Evolutionary conservation across 257 asterid species (phyloP).

Genomic region (Solanum pinnatisectum): DNA sequence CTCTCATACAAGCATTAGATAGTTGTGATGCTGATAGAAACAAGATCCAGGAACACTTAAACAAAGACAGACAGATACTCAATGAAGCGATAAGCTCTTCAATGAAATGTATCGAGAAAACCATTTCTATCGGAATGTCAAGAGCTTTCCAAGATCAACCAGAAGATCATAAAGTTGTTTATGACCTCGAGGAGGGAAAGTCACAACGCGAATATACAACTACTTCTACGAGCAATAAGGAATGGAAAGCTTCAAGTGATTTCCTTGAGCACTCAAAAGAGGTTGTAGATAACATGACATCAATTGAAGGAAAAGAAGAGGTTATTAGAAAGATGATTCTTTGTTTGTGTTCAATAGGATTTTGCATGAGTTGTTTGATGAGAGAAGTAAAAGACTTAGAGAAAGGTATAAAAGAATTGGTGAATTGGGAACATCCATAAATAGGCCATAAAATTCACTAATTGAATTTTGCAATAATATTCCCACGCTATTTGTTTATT

Average conservation of each 20-base stretch:
- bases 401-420: conserved; percentile 12
- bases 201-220: not conserved
- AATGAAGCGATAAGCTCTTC: conserved; percentile 13
- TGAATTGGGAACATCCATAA: conserved; percentile 13
- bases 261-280: conserved; percentile 5
- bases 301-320: not conserved
- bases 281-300: not conserved
- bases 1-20: conserved; percentile 11
- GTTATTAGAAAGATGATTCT: not conserved
- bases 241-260: not conserved
- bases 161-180: not conserved
- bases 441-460: not conserved
- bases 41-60: conserved; percentile 21
- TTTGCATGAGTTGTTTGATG: conserved; percentile 17
- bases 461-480: not conserved
- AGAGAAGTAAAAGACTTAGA: conserved; percentile 18
- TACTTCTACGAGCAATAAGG: not conserved
- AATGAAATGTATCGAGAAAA: not conserved
- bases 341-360: not conserved
- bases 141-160: conserved; percentile 3
- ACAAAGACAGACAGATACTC: conserved; percentile 7
- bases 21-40: not conserved
- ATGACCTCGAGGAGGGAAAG: conserved; percentile 32
- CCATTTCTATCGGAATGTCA: not conserved
- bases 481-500: not conserved